Base-by-base conservation (phyloP, 2,329 filamentous ascomycete species). In the Venturiaceae sp. region DNA sequence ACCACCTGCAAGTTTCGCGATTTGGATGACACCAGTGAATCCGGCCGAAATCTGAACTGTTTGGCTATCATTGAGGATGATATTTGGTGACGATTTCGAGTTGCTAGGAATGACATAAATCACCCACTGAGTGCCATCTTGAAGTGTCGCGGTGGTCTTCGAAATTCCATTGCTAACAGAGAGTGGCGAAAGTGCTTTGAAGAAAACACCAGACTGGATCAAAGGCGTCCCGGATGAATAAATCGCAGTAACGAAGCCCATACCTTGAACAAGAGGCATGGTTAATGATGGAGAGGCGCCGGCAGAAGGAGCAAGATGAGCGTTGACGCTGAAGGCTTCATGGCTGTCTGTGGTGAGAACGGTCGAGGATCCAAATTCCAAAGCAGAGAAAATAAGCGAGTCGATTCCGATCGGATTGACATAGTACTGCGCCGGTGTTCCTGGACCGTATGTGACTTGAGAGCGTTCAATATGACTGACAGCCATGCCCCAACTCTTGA, bases 241-340 rank as follows among this genome's bases (percentile, higher is more conserved):
- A n/a, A 87, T 71, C 0, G 80, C 92, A 4, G 92, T 96, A 19
- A 96, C 77, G 65, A 91, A 95, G 0, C 83, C 86, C 84, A 95
- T 94, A 11, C 94, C 94, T 68, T 97, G 92, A 0, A 95, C 84
- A 7, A 96, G 68, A 0, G 92, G 91, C 21, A 97, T 39, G 6
- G 36, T 46, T 21, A 97, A 80, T 1, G 80, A 76, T 26, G 86
- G 81, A 1, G 76, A 69, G 7, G 80, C 77, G 2, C 75, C 75
- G n/a, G 71, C 67, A 26, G 77, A 74, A 2, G 79, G 77, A 55
- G 75, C 80, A 33, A 97, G 76, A 47, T 88, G 86, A 50, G 90
- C 83, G 62, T 90, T 84, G 14, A 79, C 80, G 0, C 82, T 84
- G 65, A 84, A 83, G 1, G 78, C 78, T 57, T 76, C 70, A 32